Conservation (phyloP, 2,329 filamentous ascomycete genomes). For the Pseudocercospora musae region DNA sequence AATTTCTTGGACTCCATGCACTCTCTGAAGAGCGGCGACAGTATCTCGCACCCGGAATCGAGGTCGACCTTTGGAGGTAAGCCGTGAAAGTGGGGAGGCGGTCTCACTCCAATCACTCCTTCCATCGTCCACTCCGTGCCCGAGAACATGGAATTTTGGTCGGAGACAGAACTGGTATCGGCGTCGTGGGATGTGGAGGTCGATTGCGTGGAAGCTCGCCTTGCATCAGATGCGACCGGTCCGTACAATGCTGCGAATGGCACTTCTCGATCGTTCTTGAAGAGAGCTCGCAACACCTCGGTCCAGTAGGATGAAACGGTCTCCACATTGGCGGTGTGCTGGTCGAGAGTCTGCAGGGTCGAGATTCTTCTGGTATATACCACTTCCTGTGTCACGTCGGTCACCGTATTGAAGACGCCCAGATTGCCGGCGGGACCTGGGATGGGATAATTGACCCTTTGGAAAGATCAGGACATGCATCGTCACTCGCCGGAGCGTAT, state of each 20-base stretch:
- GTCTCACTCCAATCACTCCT: constrained; percentile 1
- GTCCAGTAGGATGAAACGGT: constrained; percentile 7
- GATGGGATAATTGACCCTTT: constrained; percentile 7
- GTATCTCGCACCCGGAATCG: not conserved
- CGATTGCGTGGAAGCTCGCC: not conserved
- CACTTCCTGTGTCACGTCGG: constrained; percentile 14
- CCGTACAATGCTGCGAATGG: constrained; percentile 18
- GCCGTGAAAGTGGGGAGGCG: not conserved
- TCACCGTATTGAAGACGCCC: constrained; percentile 13
- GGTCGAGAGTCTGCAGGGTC: constrained; percentile 12
- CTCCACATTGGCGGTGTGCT: not conserved
- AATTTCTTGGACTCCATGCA: not conserved
- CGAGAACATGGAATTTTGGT: constrained; percentile 1
- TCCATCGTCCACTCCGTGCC: constrained; percentile 9
- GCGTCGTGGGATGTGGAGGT: not conserved
- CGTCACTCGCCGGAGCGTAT: no score
- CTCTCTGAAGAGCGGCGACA: constrained; percentile 20
- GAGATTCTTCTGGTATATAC: constrained; percentile 16
- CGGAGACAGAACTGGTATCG: not conserved
- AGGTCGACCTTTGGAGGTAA: constrained; percentile 6
- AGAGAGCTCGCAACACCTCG: constrained; percentile 7
- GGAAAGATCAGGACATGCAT: no score
- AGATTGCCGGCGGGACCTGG: constrained; percentile 5
- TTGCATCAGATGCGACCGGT: not conserved
- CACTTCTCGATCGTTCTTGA: constrained; percentile 13